A percentile compares a stretch with the other conserved stretches of the same genome.
Conservation (phyloP, 202 grass and related monocot species). For the Setaria italica region DNA sequence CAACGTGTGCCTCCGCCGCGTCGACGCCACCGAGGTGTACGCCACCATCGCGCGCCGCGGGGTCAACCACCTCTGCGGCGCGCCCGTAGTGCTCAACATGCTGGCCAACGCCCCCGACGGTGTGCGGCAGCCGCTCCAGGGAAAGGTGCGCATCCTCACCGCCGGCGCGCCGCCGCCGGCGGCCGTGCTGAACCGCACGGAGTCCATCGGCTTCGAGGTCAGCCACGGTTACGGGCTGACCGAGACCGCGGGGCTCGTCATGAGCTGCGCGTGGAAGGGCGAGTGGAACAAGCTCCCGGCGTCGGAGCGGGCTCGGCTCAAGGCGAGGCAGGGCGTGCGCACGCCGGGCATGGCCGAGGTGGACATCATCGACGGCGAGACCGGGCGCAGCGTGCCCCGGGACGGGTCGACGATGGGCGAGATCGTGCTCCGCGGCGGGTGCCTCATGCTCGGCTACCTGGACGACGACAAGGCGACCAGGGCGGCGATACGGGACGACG, state of each 20-base stretch:
- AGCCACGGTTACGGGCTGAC: constrained; percentile 89
- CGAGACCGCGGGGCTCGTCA: constrained; percentile 64
- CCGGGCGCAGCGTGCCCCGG: constrained; percentile 55
- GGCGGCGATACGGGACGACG: constrained; percentile 55
- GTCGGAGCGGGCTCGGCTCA: constrained; percentile 76
- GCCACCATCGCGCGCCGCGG: constrained; percentile 52
- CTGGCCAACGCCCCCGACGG: constrained; percentile 64
- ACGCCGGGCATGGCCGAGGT: constrained; percentile 65
- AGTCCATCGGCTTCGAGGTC: constrained; percentile 77
- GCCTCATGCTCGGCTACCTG: constrained; percentile 74
- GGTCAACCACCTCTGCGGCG: constrained; percentile 84
- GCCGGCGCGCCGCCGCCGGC: constrained; percentile 89
- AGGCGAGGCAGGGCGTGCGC: constrained; percentile 81
- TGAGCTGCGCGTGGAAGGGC: constrained; percentile 83
- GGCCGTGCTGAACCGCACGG: constrained; percentile 65
- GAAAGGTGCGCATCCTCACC: constrained; percentile 66
- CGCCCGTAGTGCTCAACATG: constrained; percentile 95
- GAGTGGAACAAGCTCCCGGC: constrained; percentile 79
- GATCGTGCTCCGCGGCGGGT: constrained; percentile 87
- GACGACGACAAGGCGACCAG: constrained; percentile 59
- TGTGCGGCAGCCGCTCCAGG: constrained; percentile 43
- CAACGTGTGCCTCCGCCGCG: constrained; percentile 88
- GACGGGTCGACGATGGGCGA: constrained; percentile 77
- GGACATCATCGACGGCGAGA: constrained; percentile 70
- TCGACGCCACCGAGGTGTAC: constrained; percentile 71